Percentiles rank a stretch among this genome's conserved stretches.
Conservation (phyloP, 768 basidiomycete genomes). For the Russula sp. region DNA sequence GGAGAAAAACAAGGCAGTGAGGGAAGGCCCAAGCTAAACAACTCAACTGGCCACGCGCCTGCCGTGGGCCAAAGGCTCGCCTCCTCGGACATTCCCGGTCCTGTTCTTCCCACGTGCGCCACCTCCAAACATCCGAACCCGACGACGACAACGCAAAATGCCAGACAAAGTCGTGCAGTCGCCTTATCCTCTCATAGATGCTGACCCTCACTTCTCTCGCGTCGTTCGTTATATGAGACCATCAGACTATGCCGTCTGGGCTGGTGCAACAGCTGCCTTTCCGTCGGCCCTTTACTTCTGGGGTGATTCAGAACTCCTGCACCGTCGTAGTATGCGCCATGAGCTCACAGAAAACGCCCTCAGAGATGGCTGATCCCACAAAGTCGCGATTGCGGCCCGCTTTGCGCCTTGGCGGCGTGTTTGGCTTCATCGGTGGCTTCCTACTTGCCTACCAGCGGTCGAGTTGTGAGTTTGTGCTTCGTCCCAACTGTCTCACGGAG, state of each 20-base stretch:
- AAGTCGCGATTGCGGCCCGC: conserved; percentile 34
- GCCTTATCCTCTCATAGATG: conserved; percentile 87
- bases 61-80: background rate
- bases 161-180: conserved; percentile 49
- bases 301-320: conserved; percentile 41
- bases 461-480: conserved; percentile 51
- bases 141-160: conserved; percentile 29
- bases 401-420: conserved; percentile 53
- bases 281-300: conserved; percentile 75
- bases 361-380: conserved; percentile 42
- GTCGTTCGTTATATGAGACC: conserved; percentile 86
- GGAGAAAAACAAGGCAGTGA: background rate
- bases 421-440: conserved; percentile 90
- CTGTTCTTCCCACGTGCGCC: conserved; percentile 13
- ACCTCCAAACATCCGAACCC: background rate
- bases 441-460: conserved; percentile 88
- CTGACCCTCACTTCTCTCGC: conserved; percentile 81
- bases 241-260: conserved; percentile 84
- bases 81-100: conserved; percentile 8
- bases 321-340: conserved; percentile 13
- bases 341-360: conserved; percentile 20
- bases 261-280: conserved; percentile 68
- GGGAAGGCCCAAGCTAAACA: background rate
- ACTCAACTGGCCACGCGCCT: background rate
- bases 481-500: background rate